phyloP scores from a whole-genome alignment of 352 stramenopile species.

The Sclerospora graminicola region DNA sequence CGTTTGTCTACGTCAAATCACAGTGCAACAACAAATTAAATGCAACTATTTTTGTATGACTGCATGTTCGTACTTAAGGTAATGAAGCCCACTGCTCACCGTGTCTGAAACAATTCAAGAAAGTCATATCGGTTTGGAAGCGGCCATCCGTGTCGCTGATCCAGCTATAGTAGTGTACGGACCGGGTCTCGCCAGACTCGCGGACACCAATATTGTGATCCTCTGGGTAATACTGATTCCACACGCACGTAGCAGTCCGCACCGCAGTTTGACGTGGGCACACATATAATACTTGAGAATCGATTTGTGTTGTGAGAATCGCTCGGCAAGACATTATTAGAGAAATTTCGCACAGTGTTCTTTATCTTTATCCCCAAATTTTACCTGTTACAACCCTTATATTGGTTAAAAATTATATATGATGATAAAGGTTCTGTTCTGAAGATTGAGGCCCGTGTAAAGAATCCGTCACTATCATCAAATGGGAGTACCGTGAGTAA shows the following conservation, averaged over 20 bases:
- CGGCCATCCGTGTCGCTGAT: constrained; percentile 44
- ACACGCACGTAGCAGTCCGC: constrained; percentile 62
- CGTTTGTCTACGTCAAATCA: constrained; percentile 35
- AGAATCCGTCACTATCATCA: no score
- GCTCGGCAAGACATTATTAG: no score
- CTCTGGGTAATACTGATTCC: constrained; percentile 67
- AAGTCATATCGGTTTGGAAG: constrained; percentile 45
- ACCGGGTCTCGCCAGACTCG: constrained; percentile 30
- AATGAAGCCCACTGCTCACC: constrained; percentile 38
- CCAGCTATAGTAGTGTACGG: constrained; percentile 29
- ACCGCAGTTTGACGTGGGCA: no score
- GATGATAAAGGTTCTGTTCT: no score
- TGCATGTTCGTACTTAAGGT: constrained; percentile 15
- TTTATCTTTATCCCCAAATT: no score
- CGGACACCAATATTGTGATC: constrained; percentile 43
- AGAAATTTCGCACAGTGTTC: no score
- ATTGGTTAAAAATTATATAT: no score
- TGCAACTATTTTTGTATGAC: neutral
- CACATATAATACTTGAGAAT: no score
- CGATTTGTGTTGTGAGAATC: no score
- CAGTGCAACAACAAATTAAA: constrained; percentile 16
- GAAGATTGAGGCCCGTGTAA: no score
- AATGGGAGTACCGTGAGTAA: no score
- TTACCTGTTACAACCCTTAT: no score
- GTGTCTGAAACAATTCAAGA: constrained; percentile 46